phyloP scores from a whole-genome alignment of 441 rosid genomes.

The Euphorbia celastroides region DNA sequence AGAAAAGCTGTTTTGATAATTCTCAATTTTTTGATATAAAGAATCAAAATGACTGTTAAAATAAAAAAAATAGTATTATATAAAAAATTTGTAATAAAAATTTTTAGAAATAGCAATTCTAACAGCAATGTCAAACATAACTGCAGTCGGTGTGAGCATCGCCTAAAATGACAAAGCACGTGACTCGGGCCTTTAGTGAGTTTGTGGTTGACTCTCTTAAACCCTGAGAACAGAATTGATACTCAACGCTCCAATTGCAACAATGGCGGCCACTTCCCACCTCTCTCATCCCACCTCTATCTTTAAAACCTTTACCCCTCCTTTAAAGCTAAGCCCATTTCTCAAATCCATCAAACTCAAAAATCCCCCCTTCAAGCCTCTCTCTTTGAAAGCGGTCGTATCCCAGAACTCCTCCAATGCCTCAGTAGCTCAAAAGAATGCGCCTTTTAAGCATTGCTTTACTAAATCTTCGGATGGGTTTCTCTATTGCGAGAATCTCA shows the following conservation, averaged over 20 bases:
- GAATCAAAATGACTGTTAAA: too few relatives aligned
- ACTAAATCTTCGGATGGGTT: conserved; percentile 76
- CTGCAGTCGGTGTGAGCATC: too few relatives aligned
- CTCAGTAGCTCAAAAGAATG: conserved; percentile 20
- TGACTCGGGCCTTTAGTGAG: neutral
- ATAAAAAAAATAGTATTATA: too few relatives aligned
- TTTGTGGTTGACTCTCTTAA: neutral
- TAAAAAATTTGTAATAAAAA: too few relatives aligned
- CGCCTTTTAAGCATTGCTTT: conserved; percentile 67
- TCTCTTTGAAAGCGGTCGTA: conserved; percentile 51
- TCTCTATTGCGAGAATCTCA: conserved; percentile 76
- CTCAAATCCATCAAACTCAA: conserved; percentile 33
- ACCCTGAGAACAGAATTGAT: neutral
- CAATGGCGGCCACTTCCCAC: conserved; percentile 43
- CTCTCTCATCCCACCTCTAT: conserved; percentile 29
- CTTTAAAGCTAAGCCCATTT: conserved; percentile 32
- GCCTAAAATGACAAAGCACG: too few relatives aligned
- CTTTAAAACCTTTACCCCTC: conserved; percentile 36
- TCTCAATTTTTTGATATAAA: too few relatives aligned
- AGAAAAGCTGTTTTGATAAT: too few relatives aligned
- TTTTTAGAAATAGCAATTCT: too few relatives aligned
- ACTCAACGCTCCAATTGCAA: neutral
- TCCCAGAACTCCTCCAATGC: conserved; percentile 44
- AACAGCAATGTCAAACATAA: too few relatives aligned
- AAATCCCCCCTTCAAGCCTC: conserved; percentile 25